Evolutionary conservation across 345 rosid genomes (phyloP), one percentile per base, ranked within the genome.

Genomic region (Mangifera indica): DNA sequence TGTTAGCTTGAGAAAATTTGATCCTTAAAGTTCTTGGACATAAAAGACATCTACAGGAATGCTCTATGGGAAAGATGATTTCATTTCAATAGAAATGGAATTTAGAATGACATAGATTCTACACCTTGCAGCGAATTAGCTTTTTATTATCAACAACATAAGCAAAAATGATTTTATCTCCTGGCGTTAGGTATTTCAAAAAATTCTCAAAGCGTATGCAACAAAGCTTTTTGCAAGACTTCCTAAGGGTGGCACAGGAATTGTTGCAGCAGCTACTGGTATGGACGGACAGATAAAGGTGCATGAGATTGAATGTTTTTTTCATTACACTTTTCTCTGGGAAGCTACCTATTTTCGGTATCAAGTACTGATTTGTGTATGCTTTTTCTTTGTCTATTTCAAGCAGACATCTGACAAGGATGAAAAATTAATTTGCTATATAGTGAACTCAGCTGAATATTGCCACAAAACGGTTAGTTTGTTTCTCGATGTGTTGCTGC

Each of bases 181-280:
- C 52, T 61, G 53, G 32, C 37, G 34, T 79, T 76, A 92, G 99
- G 98, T 95, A 45, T 95, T 95, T 82, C 97, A 95, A 88, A 88
- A 88, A 85, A 81, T 87, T 79, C 88, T 95, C 13, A 92, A 91
- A 85, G 97, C 96, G n/a, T 95, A 95, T 74, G 98, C 93, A 44
- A 76, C 90, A 68, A 95, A 88, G 92, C 94, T 95, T 66, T 87
- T 83, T 85, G 81, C 79, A 51, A 95, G 88, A 81, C 87, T 95
- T 70, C 99, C 99, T n/a, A 95, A 89, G 81, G 91, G 98, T 67
- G 99, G 99, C 63, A 76, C 87, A 10, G 99, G 99, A 65, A 86
- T 95, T 70, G 99, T 95, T 79, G 99, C 99, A 26, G 97, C 99
- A 63, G 99, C 99, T 62, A 95, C 99, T 10, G 98, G 99, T 70